Evolutionary conservation across 2,329 filamentous ascomycete genomes (phyloP), one percentile per base, ranked within the genome.

Genomic region (Cladophialophora yegresii): DNA sequence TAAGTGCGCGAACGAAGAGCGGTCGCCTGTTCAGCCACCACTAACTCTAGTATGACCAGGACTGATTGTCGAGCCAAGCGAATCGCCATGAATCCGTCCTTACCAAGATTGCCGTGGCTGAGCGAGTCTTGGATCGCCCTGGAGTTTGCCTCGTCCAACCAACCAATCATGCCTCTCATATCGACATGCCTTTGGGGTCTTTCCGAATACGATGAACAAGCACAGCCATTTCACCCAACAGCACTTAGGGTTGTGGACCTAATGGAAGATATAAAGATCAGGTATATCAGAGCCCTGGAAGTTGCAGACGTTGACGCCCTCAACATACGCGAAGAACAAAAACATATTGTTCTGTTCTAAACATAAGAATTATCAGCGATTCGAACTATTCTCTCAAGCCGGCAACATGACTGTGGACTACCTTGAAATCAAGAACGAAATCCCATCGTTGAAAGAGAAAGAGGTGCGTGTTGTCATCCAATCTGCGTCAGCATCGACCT

Each of bases 331-430:
- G 47, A 50, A 50, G 23, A 28, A 26, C 20, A 9, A 28, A 28
- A 50, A 16, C 47, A 3, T 28, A 12, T 50, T 50, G 23, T 50
- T 43, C 50, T 16, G 30, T 22, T 36, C 30, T 55, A 12, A 54
- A 12, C 40, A 54, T 32, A 12, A 66, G 61, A 43, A 54, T 43
- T 10, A 10, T 40, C 4, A 33, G 47, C 7, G 6, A 54, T 28
- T 59, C 53, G 6, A 58, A 45, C 47, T 47, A 53, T n/a, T 33
- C 20, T 33, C 54, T 51, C 45, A 56, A n/a, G 36, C 36, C 13
- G 4, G 36, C 36, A 43, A 43, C 16, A 43, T 43, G 36, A 43
- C 36, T 43, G 36, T 8, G 36, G 36, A 43, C 16, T 43, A 43
- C 36, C 13, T n/a, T 6, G 2, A n/a, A n/a, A 8, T n/a, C 36